phyloP scores from a whole-genome alignment of 1,284 basidiomycete genomes.

The Leucoagaricus sp. region DNA sequence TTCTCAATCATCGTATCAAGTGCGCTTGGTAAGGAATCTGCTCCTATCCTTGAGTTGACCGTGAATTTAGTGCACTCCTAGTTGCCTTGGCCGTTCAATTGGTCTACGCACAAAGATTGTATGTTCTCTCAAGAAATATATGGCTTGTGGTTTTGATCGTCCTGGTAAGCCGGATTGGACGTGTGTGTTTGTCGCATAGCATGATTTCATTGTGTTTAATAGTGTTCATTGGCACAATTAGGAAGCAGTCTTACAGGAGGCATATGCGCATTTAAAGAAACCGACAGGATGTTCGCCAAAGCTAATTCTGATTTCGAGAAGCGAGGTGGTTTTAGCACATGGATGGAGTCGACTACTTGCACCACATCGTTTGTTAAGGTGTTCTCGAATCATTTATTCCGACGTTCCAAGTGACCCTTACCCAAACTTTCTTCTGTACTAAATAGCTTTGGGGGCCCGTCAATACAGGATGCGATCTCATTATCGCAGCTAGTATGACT shows the following conservation, averaged over 20 bases:
- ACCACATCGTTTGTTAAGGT: not conserved
- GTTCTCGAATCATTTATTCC: too few relatives aligned
- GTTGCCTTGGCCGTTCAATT: not conserved
- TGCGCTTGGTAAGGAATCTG: too few relatives aligned
- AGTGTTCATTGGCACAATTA: not conserved
- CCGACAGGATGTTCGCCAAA: too few relatives aligned
- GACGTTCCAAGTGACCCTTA: too few relatives aligned
- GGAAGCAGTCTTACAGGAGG: not conserved
- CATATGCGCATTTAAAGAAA: not conserved
- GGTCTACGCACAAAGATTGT: not conserved
- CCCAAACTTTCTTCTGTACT: not conserved
- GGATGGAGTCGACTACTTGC: not conserved
- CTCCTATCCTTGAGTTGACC: too few relatives aligned
- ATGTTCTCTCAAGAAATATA: not conserved
- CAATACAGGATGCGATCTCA: not conserved
- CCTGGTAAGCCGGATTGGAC: not conserved
- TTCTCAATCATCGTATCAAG: not conserved
- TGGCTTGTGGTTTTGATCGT: not conserved
- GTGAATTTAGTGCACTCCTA: not conserved
- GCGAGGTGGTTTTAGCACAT: not conserved
- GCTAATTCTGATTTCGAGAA: not conserved
- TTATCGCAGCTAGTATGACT: not conserved
- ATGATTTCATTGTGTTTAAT: not conserved
- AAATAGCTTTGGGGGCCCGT: not conserved
- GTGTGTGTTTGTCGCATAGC: not conserved